Evolutionary conservation across 768 basidiomycete species (phyloP).

Genomic region (Collybia nuda): DNA sequence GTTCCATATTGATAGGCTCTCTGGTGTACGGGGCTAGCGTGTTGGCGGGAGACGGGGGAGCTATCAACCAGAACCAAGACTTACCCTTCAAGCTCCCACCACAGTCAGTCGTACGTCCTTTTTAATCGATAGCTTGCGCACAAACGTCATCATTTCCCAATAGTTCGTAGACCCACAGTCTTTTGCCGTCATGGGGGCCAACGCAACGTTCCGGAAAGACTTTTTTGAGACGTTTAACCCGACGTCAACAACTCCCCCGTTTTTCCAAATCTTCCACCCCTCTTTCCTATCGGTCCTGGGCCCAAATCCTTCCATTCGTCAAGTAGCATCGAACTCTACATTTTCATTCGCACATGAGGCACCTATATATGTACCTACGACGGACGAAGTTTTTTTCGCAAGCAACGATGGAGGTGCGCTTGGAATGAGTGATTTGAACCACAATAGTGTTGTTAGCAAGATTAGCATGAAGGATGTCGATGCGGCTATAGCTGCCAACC

Average conservation of each 20-base stretch:
- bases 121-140: background rate
- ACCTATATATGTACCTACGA: constrained; percentile 61
- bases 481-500: constrained; percentile 34
- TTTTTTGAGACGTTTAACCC: constrained; percentile 53
- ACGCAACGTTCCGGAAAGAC: constrained; percentile 35
- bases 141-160: background rate
- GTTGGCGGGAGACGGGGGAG: constrained; percentile 2
- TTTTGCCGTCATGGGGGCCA: constrained; percentile 46
- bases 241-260: constrained; percentile 51
- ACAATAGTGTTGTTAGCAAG: constrained; percentile 63
- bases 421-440: constrained; percentile 60
- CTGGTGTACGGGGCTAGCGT: constrained; percentile 3
- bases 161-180: constrained; percentile 51
- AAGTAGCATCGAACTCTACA: constrained; percentile 58
- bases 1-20: background rate
- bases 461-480: constrained; percentile 61
- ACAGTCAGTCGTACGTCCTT: constrained; percentile 28
- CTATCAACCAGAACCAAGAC: background rate
- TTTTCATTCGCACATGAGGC: constrained; percentile 85
- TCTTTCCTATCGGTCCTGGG: constrained; percentile 65
- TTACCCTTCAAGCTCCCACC: constrained; percentile 18
- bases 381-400: constrained; percentile 73
- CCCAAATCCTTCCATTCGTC: constrained; percentile 49
- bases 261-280: constrained; percentile 54
- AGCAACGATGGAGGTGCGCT: constrained; percentile 68